phyloP scores from a whole-genome alignment of 2,329 filamentous ascomycete species.

The Alternaria hordeiaustralica region DNA sequence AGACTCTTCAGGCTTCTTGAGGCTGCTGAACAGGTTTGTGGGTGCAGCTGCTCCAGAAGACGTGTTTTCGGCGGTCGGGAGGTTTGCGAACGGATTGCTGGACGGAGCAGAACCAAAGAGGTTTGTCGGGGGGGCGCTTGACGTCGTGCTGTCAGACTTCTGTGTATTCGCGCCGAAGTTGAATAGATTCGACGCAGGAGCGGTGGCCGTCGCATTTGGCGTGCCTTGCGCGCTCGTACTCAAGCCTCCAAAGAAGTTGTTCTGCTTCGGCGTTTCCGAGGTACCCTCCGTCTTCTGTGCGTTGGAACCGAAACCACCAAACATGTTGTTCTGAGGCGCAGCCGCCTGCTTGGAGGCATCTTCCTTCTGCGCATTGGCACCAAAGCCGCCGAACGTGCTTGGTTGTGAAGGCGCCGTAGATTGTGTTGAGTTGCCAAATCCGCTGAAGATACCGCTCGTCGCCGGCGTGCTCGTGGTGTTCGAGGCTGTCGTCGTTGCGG shows the following conservation, averaged over 20 bases:
- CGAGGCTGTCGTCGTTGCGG: slow-evolving; percentile 18
- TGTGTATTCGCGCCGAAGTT: slow-evolving; percentile 21
- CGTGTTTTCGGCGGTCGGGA: slow-evolving; percentile 14
- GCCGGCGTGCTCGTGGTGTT: slow-evolving; percentile 19
- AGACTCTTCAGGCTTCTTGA: slow-evolving; percentile 20
- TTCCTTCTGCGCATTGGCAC: slow-evolving; percentile 14
- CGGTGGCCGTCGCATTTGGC: slow-evolving; percentile 15
- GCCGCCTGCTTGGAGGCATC: slow-evolving; percentile 7
- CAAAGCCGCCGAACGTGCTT: slow-evolving; percentile 22
- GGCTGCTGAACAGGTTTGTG: slow-evolving; percentile 23
- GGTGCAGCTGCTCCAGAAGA: slow-evolving; percentile 12
- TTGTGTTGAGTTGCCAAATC: slow-evolving; percentile 9
- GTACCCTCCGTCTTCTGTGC: slow-evolving; percentile 17
- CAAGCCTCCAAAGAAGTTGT: slow-evolving; percentile 20
- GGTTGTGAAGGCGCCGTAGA: slow-evolving; percentile 5
- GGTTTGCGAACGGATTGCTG: slow-evolving; percentile 23
- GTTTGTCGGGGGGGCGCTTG: slow-evolving; percentile 17
- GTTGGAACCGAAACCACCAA: slow-evolving; percentile 27
- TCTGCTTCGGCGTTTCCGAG: slow-evolving; percentile 10
- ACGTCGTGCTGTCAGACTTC: slow-evolving; percentile 15
- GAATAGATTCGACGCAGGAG: slow-evolving; percentile 21
- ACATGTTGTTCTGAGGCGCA: slow-evolving; percentile 17
- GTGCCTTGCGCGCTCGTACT: slow-evolving; percentile 18
- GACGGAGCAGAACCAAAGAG: slow-evolving; percentile 19
- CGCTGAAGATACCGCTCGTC: slow-evolving; percentile 17